Percentiles rank a stretch among this genome's conserved stretches.
These are phyloP conservation scores for Calocera cornea DNA, from an alignment of 768 basidiomycete species.

Conservation along the genomic window DNA sequence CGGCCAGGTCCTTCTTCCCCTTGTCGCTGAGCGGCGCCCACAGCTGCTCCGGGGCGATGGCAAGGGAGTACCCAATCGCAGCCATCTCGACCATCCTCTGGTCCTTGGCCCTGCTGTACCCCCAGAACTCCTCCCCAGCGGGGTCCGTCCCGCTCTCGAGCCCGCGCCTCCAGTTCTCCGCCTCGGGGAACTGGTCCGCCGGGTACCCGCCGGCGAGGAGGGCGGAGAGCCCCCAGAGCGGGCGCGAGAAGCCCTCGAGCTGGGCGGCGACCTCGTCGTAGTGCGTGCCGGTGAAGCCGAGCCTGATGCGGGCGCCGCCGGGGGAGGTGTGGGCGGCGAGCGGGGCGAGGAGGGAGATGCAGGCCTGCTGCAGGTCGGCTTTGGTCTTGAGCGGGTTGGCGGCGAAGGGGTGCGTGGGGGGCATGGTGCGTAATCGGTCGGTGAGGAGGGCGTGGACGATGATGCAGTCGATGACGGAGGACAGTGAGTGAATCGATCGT, in stretches of 20 bases:
- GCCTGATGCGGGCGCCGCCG: conserved; percentile 55
- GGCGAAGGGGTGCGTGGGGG: conserved; percentile 16
- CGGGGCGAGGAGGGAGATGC: conserved; percentile 48
- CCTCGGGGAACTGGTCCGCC: conserved; percentile 38
- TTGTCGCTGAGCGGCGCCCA: conserved; percentile 46
- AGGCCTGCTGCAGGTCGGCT: conserved; percentile 43
- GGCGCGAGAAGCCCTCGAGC: conserved; percentile 62
- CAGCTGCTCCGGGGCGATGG: conserved; percentile 48
- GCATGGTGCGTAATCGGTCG: neutral
- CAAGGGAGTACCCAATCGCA: conserved; percentile 57
- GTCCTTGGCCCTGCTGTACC: conserved; percentile 56
- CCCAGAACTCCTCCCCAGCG: conserved; percentile 57
- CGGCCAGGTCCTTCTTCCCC: conserved; percentile 44
- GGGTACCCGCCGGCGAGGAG: conserved; percentile 43
- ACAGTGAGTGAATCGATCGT: neutral
- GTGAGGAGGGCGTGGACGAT: neutral
- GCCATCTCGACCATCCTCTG: conserved; percentile 76
- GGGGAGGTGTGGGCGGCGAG: conserved; percentile 56
- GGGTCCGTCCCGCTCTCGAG: conserved; percentile 59
- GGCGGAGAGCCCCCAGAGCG: conserved; percentile 60
- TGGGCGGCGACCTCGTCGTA: conserved; percentile 60
- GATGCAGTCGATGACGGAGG: neutral
- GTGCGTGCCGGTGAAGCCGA: conserved; percentile 51
- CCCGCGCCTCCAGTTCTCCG: conserved; percentile 49
- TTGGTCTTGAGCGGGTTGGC: conserved; percentile 48